Evolutionary conservation across 2,329 filamentous ascomycete genomes (phyloP).

Genomic region (Stachybotrys chartarum): DNA sequence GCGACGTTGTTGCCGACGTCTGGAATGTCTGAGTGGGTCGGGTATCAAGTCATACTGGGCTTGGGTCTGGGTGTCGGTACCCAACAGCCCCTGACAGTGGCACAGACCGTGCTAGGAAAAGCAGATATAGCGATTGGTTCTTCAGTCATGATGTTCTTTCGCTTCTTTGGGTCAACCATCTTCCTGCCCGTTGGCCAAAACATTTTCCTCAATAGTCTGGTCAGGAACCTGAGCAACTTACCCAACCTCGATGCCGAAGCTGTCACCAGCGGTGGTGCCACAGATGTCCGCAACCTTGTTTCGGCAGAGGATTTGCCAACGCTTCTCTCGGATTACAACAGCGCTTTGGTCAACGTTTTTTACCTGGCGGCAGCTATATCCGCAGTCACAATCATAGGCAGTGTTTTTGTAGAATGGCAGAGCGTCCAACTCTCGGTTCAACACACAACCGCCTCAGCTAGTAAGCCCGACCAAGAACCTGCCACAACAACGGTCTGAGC

Average conservation of each 20-base stretch:
- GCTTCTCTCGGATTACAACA: background rate
- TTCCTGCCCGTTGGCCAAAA: conserved; percentile 45
- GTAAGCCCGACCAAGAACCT: no score
- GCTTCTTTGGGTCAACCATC: conserved; percentile 35
- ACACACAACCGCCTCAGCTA: no score
- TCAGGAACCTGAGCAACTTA: conserved; percentile 2
- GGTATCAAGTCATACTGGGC: conserved; percentile 31
- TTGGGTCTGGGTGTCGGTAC: conserved; percentile 34
- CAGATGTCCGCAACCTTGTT: background rate
- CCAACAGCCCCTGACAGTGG: conserved; percentile 37
- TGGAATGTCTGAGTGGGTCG: conserved; percentile 15
- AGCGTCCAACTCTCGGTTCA: background rate
- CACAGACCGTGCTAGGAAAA: conserved; percentile 33
- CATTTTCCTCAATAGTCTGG: conserved; percentile 40
- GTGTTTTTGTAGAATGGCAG: background rate
- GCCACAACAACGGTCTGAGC: no score
- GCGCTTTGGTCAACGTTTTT: background rate
- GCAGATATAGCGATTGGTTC: conserved; percentile 39
- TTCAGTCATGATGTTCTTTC: conserved; percentile 37
- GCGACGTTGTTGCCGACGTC: conserved; percentile 23
- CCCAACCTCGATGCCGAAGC: conserved; percentile 2
- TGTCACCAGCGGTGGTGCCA: background rate
- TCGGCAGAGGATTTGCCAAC: background rate
- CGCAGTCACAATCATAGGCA: background rate
- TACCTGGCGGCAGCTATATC: background rate